These are phyloP conservation scores for Infundibulicybe gibba DNA, from an alignment of 768 basidiomycete genomes.

Conservation along the genomic window DNA sequence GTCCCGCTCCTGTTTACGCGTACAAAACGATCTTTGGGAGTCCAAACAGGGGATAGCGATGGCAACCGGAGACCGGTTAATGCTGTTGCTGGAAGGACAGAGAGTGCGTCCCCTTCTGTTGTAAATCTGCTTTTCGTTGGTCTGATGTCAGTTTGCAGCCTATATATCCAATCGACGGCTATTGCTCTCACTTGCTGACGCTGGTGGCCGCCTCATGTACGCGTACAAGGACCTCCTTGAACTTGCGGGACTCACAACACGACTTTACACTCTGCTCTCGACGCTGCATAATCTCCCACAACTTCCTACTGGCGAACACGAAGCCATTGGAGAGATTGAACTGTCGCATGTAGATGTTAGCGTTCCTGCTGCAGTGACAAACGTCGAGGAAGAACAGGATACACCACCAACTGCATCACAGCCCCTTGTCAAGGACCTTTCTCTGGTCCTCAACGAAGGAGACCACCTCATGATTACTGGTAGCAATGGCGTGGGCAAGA, in stretches of 20 bases:
- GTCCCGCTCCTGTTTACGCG: slow-evolving; percentile 84
- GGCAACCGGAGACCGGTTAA: slow-evolving; percentile 22
- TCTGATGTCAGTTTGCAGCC: slow-evolving; percentile 22
- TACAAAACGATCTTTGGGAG: slow-evolving; percentile 32
- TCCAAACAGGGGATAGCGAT: slow-evolving; percentile 12
- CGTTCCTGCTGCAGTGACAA: slow-evolving; percentile 39
- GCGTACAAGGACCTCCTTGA: slow-evolving; percentile 95
- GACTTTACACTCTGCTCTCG: slow-evolving; percentile 85
- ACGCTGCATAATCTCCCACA: slow-evolving; percentile 73
- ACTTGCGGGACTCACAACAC: slow-evolving; percentile 89
- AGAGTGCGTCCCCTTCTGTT: slow-evolving; percentile 29
- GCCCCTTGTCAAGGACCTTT: slow-evolving; percentile 70
- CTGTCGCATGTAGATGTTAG: slow-evolving; percentile 68
- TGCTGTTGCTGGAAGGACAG: slow-evolving; percentile 43
- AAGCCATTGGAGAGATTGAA: slow-evolving; percentile 45
- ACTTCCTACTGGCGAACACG: slow-evolving; percentile 35
- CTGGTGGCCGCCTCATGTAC: slow-evolving; percentile 94
- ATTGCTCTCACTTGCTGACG: slow-evolving; percentile 90
- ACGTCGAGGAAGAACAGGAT: slow-evolving; percentile 7
- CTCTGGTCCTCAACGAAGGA: slow-evolving; percentile 56
- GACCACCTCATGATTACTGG: slow-evolving; percentile 95
- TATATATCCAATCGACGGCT: slow-evolving; percentile 94
- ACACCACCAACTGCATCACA: slow-evolving; percentile 18
- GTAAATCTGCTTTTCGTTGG: neutral
- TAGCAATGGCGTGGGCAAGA: slow-evolving; percentile 91